Conservation (phyloP, 139 green algal genomes). For the Picochlorum sp. region DNA sequence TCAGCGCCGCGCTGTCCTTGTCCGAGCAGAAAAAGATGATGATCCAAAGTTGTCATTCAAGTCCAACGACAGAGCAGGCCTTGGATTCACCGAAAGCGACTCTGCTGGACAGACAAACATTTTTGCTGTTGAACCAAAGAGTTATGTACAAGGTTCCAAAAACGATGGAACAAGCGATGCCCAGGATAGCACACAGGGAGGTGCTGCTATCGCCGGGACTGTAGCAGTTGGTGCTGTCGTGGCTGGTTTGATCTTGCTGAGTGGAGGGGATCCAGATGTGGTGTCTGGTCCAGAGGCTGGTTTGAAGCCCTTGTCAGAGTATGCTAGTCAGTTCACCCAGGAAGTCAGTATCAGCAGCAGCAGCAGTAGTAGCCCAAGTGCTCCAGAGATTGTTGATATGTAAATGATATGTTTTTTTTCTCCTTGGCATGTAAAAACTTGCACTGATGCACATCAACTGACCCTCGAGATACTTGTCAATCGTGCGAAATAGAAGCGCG, state of each 20-base stretch:
- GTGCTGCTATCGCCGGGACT: conserved; percentile 9
- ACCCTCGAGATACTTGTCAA: too few relatives aligned
- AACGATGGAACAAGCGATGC: conserved; percentile 12
- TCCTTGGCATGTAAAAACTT: not conserved
- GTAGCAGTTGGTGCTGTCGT: conserved; percentile 17
- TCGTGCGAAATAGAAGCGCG: too few relatives aligned
- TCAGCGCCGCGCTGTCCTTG: not conserved
- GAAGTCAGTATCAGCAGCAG: conserved; percentile 11
- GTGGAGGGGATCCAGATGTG: conserved; percentile 1
- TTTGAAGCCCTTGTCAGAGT: conserved; percentile 11
- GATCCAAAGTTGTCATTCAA: conserved; percentile 16
- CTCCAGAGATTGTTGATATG: not conserved
- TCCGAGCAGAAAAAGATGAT: not conserved
- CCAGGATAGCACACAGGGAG: not conserved
- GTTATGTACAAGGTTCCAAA: conserved; percentile 22
- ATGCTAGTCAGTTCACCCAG: conserved; percentile 13
- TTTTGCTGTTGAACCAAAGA: conserved; percentile 46
- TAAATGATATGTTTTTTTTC: conserved; percentile 3
- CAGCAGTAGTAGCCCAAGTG: conserved; percentile 1
- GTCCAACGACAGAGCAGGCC: conserved; percentile 18
- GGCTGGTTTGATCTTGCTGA: conserved; percentile 13
- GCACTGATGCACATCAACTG: too few relatives aligned
- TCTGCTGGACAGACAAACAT: conserved; percentile 61
- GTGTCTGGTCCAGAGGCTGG: conserved; percentile 9
- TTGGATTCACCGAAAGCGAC: conserved; percentile 51